Evolutionary conservation across 441 rosid species (phyloP).

Genomic region (Aquilaria agallochum): DNA sequence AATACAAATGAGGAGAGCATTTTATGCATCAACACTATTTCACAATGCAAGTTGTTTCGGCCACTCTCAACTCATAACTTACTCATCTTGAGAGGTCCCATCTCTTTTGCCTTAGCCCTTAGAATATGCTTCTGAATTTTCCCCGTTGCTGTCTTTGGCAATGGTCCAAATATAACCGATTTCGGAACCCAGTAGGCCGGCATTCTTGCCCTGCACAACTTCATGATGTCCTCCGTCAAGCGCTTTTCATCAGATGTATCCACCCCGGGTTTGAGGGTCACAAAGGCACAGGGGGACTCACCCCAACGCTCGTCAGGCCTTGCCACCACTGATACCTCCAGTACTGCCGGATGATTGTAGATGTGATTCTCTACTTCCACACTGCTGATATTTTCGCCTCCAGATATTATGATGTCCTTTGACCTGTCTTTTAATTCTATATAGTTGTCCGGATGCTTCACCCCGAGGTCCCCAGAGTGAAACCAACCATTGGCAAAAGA

Average conservation of each 20-base stretch:
- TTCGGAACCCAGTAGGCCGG: slow-evolving; percentile 87
- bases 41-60: no score
- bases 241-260: slow-evolving; percentile 31
- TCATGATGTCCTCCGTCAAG: slow-evolving; percentile 59
- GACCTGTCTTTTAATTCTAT: slow-evolving; percentile 87
- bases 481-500: slow-evolving; percentile 83
- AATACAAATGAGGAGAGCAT: no score
- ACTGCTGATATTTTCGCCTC: slow-evolving; percentile 93
- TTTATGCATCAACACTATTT: no score
- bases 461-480: slow-evolving; percentile 83
- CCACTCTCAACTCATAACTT: slow-evolving; percentile 33
- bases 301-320: slow-evolving; percentile 85
- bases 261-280: slow-evolving; percentile 55
- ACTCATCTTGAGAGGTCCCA: slow-evolving; percentile 65
- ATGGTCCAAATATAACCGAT: slow-evolving; percentile 68
- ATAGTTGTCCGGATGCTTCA: slow-evolving; percentile 83
- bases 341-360: slow-evolving; percentile 66
- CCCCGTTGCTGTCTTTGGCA: slow-evolving; percentile 93
- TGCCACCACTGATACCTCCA: slow-evolving; percentile 87
- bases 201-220: slow-evolving; percentile 58
- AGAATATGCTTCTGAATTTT: slow-evolving; percentile 85
- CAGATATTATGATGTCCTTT: slow-evolving; percentile 86
- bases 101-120: slow-evolving; percentile 67
- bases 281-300: slow-evolving; percentile 87
- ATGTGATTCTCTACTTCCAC: slow-evolving; percentile 70